These are phyloP conservation scores for Cladosporium sp. DNA, from an alignment of 2,329 filamentous ascomycete genomes.

Conservation along the genomic window DNA sequence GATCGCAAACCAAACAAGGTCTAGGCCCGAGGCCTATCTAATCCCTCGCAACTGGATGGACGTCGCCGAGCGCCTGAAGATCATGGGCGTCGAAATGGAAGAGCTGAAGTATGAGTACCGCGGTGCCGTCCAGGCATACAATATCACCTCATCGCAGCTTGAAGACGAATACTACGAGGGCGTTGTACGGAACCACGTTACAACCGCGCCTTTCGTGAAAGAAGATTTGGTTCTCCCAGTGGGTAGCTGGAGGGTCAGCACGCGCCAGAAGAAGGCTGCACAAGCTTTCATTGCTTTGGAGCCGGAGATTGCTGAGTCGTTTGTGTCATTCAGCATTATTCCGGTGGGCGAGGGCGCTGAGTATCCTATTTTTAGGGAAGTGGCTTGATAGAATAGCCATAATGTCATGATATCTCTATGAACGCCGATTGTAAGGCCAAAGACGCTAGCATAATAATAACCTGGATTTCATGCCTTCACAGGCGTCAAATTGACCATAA, in stretches of 20 bases:
- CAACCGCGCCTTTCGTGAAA: slow-evolving; percentile 24
- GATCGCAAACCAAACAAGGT: slow-evolving; percentile 27
- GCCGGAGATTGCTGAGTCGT: slow-evolving; percentile 34
- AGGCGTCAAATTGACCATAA: slow-evolving; percentile 26
- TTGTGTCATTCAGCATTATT: slow-evolving; percentile 31
- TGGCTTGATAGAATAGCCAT: neutral
- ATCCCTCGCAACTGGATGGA: slow-evolving; percentile 32
- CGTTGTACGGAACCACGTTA: slow-evolving; percentile 30
- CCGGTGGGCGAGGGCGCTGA: slow-evolving; percentile 30
- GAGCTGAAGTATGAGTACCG: slow-evolving; percentile 27
- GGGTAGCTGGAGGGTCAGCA: slow-evolving; percentile 31
- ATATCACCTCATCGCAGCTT: slow-evolving; percentile 27
- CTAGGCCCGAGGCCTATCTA: slow-evolving; percentile 31
- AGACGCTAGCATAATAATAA: neutral
- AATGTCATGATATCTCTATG: neutral
- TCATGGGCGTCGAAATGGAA: slow-evolving; percentile 32
- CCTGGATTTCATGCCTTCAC: neutral
- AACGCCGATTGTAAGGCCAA: neutral
- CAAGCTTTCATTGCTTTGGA: slow-evolving; percentile 33
- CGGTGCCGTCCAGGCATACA: slow-evolving; percentile 30
- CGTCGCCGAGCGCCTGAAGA: slow-evolving; percentile 28
- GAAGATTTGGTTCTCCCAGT: slow-evolving; percentile 27
- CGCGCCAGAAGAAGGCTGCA: slow-evolving; percentile 33
- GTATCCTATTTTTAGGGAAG: slow-evolving; percentile 28
- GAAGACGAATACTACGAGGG: slow-evolving; percentile 30